Evolutionary conservation across 441 rosid genomes (phyloP).

Genomic region (Breynia disticha): DNA sequence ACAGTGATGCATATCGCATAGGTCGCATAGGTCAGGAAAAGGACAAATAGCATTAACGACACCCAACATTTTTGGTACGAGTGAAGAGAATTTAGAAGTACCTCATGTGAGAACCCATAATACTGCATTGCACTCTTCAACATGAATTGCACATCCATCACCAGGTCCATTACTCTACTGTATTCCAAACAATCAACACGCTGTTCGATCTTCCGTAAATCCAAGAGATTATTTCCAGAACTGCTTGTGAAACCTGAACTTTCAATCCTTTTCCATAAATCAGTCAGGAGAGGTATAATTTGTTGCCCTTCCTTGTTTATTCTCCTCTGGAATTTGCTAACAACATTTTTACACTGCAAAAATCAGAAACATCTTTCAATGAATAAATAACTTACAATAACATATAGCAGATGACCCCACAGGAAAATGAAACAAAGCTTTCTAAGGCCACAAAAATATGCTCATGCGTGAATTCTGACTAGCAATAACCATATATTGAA

Average conservation of each 20-base stretch:
- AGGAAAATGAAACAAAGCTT: background rate
- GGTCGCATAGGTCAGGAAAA: background rate
- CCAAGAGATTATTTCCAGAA: slow-evolving; percentile 61
- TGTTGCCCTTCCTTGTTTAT: slow-evolving; percentile 92
- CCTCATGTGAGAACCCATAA: slow-evolving; percentile 91
- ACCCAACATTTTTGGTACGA: too few relatives aligned
- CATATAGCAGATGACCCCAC: background rate
- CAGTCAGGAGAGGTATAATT: slow-evolving; percentile 84
- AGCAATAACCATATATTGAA: background rate
- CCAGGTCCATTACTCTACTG: slow-evolving; percentile 75
- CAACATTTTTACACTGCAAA: slow-evolving; percentile 82
- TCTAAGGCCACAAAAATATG: background rate
- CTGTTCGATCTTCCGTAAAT: slow-evolving; percentile 78
- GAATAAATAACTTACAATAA: background rate
- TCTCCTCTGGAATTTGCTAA: slow-evolving; percentile 85
- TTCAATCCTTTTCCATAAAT: slow-evolving; percentile 84
- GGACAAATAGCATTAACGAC: too few relatives aligned
- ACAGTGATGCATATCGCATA: slow-evolving; percentile 8
- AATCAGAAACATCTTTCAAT: slow-evolving; percentile 5
- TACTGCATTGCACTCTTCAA: slow-evolving; percentile 81
- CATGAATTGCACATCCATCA: slow-evolving; percentile 82
- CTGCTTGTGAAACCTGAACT: slow-evolving; percentile 51
- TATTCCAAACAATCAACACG: slow-evolving; percentile 85
- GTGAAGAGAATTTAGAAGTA: slow-evolving; percentile 16
- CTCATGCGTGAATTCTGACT: background rate